Base-by-base conservation (phyloP, 2,329 filamentous ascomycete genomes). In the Nemania bipapillata region DNA sequence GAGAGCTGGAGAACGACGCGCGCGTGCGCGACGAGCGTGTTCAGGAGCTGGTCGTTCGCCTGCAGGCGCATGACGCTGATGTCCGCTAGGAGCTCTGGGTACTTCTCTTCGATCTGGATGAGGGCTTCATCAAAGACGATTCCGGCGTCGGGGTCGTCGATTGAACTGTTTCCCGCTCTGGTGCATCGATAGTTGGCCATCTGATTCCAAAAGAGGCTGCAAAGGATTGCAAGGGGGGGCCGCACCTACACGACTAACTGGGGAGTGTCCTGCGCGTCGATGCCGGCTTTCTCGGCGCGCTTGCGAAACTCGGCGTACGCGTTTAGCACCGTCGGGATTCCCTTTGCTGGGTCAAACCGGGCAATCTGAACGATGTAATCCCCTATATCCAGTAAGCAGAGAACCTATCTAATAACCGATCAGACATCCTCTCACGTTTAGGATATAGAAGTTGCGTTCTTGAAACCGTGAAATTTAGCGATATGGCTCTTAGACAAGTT, bases 341-440 rank as follows among this genome's bases (percentile, higher is more conserved):
- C 92, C 81, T 95, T 96, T 54, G 92, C 89, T 0, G 92, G 92
- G 73, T 96, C 92, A 77, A 96, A 96, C 22, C 92, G 90, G 1
- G 92, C 91, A 28, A 95, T 88, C 77, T 96, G 92, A 5, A 91
- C 86, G 73, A 96, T 92, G 79, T 94, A 96, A 76, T 90, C 86
- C 72, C 90, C 86, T 83, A 65, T n/a, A 11, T 40, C 56, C 15
- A 22, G 40, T 50, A 5, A 56, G 45, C n/a, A 7, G 26, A n/a
- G 24, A 12, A 37, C 11, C 4, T 2, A 7, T 40, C 12, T 3
- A 7, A 22, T 3, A 12, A 50, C 4, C 35, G 20, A 22, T 32
- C 4, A 11, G 24, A 24, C 35, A 11, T 45, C 20, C n/a, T 28
- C 65, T 54, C 66, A 66, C 40, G 28, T 55, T 37, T 40, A 64